These are phyloP conservation scores for Penicillium sp. DNA, from an alignment of 2,329 filamentous ascomycete genomes.

Conservation along the genomic window DNA sequence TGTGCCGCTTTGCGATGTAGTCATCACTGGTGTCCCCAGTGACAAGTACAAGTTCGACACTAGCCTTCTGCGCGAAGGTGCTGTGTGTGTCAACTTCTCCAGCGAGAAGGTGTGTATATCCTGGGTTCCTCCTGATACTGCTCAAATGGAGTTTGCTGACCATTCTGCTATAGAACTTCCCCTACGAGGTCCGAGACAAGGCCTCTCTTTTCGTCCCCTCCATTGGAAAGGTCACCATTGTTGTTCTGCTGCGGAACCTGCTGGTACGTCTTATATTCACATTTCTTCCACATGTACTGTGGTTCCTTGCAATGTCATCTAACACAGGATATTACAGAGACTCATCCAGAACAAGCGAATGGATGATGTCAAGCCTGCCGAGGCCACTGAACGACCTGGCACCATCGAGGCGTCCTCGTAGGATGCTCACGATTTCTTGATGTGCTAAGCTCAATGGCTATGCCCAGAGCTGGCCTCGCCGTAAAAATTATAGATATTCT, in stretches of 20 bases:
- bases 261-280: constrained; percentile 59
- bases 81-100: constrained; percentile 98
- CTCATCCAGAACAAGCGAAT: constrained; percentile 46
- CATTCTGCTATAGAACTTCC: constrained; percentile 66
- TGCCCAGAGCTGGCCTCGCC: constrained; percentile 2
- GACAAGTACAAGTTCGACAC: constrained; percentile 88
- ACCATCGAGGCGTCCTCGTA: constrained; percentile 39
- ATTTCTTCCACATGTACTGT: neutral
- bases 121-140: neutral
- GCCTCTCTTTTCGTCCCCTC: constrained; percentile 96
- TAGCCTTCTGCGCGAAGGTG: constrained; percentile 78
- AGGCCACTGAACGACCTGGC: constrained; percentile 42
- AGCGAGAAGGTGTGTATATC: constrained; percentile 66
- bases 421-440: neutral
- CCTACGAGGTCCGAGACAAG: constrained; percentile 85
- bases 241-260: constrained; percentile 82
- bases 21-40: constrained; percentile 87
- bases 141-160: neutral
- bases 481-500: constrained; percentile 21
- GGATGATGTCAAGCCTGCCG: constrained; percentile 42
- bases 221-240: constrained; percentile 96
- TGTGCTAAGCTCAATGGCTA: neutral
- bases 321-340: constrained; percentile 28
- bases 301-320: constrained; percentile 9
- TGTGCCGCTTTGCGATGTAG: constrained; percentile 83